Evolutionary conservation across 106 monocot genomes (phyloP), one percentile per base, ranked within the genome.

Genomic region (Xerophyta viscosa): DNA sequence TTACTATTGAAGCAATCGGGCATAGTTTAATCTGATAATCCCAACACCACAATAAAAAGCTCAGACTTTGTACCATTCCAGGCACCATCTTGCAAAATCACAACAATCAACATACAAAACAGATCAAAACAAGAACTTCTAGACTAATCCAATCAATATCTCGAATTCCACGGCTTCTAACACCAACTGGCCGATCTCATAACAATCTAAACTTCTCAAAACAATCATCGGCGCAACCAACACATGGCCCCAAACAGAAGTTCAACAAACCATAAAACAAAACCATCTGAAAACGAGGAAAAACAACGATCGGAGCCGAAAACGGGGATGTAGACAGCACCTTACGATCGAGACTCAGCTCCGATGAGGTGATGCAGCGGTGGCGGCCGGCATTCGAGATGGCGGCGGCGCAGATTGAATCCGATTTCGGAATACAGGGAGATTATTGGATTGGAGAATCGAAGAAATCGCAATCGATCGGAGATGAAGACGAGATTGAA

Each of bases 261-360:
- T 14, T 10, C 46, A 3, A 26, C 37, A 49, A 50, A 37, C 31
- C 49, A 12, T 4, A 39, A 52, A 41, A 31, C 51, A 57, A 13
- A 56, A 56, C 1, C 29, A 56, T n/a, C n/a, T n/a, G n/a, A n/a
- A n/a, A n/a, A n/a, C n/a, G n/a, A 26, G 21, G 9, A 25, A 27
- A 28, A 5, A 48, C 7, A 48, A 39, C 22, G 64, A 64, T 53
- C 64, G 64, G 64, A 41, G 28, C 19, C 4, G 5, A 20, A 29
- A 29, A 25, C 21, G 15, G 29, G 53, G 39, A 42, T 8, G 13
- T 37, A 43, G 43, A 29, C 11, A 19, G 7, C 26, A 27, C 9
- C 64, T 64, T 53, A 64, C 64, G 67, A 67, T 57, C 67, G 58
- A 25, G 4, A 33, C 28, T 51, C 29, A 31, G 33, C 15, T 3